A percentile compares a stretch with the other conserved stretches of the same genome.
Conservation (phyloP, 352 stramenopile species). For the Pythium plurisporium region DNA sequence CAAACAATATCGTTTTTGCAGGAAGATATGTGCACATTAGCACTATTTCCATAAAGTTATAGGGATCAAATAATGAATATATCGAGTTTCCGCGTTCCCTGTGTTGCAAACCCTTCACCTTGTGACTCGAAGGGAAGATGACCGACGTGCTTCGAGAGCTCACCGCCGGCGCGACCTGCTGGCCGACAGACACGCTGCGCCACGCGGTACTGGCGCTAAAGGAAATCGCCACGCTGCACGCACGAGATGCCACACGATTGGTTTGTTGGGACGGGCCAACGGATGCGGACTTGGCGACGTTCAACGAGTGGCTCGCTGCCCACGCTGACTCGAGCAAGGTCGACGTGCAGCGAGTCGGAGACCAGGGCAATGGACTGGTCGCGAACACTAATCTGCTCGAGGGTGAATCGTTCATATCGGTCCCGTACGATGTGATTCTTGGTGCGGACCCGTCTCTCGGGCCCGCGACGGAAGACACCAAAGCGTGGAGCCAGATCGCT, state of each 20-base stretch:
- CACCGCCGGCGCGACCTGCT: constrained; percentile 28
- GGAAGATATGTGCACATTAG: too few relatives aligned
- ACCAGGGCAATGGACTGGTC: constrained; percentile 30
- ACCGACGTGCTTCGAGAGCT: constrained; percentile 25
- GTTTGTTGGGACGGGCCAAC: constrained; percentile 16
- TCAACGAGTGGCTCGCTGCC: constrained; percentile 29
- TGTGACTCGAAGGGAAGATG: constrained; percentile 6
- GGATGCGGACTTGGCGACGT: constrained; percentile 18
- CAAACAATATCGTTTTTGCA: too few relatives aligned
- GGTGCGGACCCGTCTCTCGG: constrained; percentile 23
- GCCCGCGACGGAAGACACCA: not conserved
- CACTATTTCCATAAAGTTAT: too few relatives aligned
- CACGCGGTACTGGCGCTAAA: constrained; percentile 25
- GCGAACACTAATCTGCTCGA: constrained; percentile 20
- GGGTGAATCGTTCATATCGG: constrained; percentile 29
- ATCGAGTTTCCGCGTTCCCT: not conserved
- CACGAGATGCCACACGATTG: constrained; percentile 17
- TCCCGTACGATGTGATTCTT: constrained; percentile 33
- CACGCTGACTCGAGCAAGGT: constrained; percentile 13
- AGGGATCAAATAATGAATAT: not conserved
- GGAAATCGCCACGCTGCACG: constrained; percentile 26
- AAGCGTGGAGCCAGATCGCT: constrained; percentile 22
- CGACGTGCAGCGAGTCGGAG: constrained; percentile 20
- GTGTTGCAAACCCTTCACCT: too few relatives aligned
- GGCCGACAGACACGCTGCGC: constrained; percentile 26